Percentiles rank a stretch among this genome's conserved stretches.
Conservation (phyloP, 768 basidiomycete species). For the Suillus alpinus region DNA sequence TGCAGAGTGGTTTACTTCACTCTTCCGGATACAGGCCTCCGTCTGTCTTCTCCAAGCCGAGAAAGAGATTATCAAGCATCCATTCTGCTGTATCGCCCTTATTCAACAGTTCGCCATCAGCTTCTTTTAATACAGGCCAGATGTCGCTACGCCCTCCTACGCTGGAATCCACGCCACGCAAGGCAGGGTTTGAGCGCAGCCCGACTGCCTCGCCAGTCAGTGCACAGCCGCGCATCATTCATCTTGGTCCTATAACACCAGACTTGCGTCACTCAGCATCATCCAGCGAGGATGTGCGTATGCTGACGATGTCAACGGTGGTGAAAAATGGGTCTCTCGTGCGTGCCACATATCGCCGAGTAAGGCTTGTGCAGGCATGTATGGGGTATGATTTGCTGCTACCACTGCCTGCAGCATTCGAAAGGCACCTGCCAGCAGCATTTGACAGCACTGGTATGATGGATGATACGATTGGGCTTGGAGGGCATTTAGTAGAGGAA, state of each 20-base stretch:
- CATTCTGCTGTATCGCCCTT: conserved; percentile 39
- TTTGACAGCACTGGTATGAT: not conserved
- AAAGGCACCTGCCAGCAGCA: conserved; percentile 2
- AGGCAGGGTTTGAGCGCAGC: conserved; percentile 42
- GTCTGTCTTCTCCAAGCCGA: conserved; percentile 56
- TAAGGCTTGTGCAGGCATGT: conserved; percentile 58
- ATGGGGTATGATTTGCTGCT: conserved; percentile 63
- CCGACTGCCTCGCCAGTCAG: conserved; percentile 36
- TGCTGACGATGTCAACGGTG: conserved; percentile 34
- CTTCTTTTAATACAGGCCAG: not conserved
- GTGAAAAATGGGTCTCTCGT: conserved; percentile 52
- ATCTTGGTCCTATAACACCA: conserved; percentile 51
- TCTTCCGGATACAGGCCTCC: conserved; percentile 43
- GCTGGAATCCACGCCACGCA: conserved; percentile 33
- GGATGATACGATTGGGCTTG: conserved; percentile 13
- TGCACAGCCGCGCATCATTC: conserved; percentile 51
- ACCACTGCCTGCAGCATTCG: conserved; percentile 38
- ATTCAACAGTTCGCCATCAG: conserved; percentile 33
- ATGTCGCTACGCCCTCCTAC: conserved; percentile 21
- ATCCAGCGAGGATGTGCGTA: conserved; percentile 1
- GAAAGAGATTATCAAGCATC: conserved; percentile 40
- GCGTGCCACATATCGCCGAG: conserved; percentile 56
- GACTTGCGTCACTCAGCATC: conserved; percentile 4
- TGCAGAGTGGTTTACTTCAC: conserved; percentile 25
- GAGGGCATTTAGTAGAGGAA: conserved; percentile 12